Evolutionary conservation across 495 filamentous ascomycete genomes (phyloP).

Genomic region (Stereocaulon alpinum): DNA sequence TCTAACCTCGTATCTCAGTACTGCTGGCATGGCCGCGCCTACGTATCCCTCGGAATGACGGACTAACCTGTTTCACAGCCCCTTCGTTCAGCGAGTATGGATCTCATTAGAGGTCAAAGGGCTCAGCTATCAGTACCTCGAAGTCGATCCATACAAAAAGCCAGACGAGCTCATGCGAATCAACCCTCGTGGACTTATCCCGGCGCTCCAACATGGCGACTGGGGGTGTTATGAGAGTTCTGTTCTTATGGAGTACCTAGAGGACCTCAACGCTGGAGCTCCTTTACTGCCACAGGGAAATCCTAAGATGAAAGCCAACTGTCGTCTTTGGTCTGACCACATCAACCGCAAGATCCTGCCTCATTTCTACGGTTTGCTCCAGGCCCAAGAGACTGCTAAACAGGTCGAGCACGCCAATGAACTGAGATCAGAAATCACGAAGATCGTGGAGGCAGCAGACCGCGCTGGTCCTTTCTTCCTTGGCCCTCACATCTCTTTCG

Average conservation of each 20-base stretch:
- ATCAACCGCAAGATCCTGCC: slow-evolving; percentile 79
- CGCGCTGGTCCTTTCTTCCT: slow-evolving; percentile 72
- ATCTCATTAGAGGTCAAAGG: slow-evolving; percentile 84
- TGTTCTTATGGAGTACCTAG: slow-evolving; percentile 78
- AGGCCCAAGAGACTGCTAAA: slow-evolving; percentile 55
- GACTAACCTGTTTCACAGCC: slow-evolving; percentile 33
- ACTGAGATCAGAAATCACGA: slow-evolving; percentile 57
- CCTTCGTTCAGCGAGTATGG: slow-evolving; percentile 92
- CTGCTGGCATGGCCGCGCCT: not conserved
- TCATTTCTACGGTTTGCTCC: slow-evolving; percentile 67
- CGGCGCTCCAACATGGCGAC: slow-evolving; percentile 70
- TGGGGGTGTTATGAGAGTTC: slow-evolving; percentile 85
- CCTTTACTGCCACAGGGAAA: slow-evolving; percentile 56
- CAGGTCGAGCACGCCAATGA: slow-evolving; percentile 54
- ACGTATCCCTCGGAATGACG: no score
- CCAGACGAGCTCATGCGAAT: slow-evolving; percentile 68
- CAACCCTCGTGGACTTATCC: slow-evolving; percentile 82
- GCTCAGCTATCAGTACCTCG: slow-evolving; percentile 81
- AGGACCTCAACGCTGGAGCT: slow-evolving; percentile 56
- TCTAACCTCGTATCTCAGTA: not conserved
- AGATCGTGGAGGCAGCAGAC: slow-evolving; percentile 63
- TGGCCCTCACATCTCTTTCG: slow-evolving; percentile 58
- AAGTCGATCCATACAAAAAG: slow-evolving; percentile 81
- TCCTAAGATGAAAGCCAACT: slow-evolving; percentile 62
- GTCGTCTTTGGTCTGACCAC: slow-evolving; percentile 80